Evolutionary conservation across 176 grass and related monocot species (phyloP).

Genomic region (Tillandsia leiboldiana): DNA sequence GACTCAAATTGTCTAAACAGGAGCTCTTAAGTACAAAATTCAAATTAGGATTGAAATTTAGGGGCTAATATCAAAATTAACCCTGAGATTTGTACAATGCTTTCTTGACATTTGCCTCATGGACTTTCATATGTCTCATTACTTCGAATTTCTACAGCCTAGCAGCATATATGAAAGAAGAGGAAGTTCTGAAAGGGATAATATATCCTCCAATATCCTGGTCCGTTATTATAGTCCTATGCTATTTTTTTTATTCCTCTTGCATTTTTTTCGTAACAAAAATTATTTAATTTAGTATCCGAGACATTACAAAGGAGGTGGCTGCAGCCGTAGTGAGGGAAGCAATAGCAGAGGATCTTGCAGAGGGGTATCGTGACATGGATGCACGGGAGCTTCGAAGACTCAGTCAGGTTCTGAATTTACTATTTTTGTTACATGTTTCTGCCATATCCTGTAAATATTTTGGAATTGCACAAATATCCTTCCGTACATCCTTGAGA

Average conservation of each 20-base stretch:
- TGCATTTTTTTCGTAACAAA: slow-evolving; percentile 1
- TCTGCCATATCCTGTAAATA: no score
- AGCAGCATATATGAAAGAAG: slow-evolving; percentile 94
- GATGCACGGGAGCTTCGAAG: slow-evolving; percentile 77
- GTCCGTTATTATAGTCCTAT: slow-evolving; percentile 20
- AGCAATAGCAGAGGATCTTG: slow-evolving; percentile 85
- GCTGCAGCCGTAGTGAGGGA: slow-evolving; percentile 84
- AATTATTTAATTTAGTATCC: slow-evolving; percentile 51
- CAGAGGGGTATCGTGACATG: slow-evolving; percentile 90
- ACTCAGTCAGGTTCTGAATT: slow-evolving; percentile 52
- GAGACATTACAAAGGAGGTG: slow-evolving; percentile 92
- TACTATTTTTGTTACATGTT: slow-evolving; percentile 1
- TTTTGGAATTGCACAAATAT: no score
- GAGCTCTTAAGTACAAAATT: no score
- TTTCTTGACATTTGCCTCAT: no score
- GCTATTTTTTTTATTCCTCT: slow-evolving; percentile 1
- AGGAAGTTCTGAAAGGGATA: slow-evolving; percentile 75
- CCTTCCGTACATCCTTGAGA: not conserved
- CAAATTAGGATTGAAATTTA: no score
- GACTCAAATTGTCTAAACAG: no score
- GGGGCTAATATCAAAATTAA: no score
- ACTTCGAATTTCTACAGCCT: slow-evolving; percentile 41
- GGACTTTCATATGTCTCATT: not conserved
- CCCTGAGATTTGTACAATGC: no score
- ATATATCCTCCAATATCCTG: slow-evolving; percentile 93